Conservation (phyloP, 768 basidiomycete genomes). For the Tricholoma flavovirens region DNA sequence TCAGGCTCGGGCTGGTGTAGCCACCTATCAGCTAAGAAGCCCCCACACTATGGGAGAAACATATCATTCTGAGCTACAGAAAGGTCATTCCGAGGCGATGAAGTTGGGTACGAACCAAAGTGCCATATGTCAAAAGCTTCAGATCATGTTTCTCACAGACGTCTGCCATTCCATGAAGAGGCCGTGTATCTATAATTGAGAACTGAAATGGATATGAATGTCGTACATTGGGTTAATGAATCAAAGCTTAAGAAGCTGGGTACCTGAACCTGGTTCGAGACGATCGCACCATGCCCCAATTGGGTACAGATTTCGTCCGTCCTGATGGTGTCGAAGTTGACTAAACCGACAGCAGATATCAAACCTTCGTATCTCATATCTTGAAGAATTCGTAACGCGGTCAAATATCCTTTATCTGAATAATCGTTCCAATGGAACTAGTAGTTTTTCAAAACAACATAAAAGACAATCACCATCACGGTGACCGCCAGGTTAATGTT, state of each 20-base stretch:
- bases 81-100: neutral
- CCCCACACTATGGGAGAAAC: constrained; percentile 67
- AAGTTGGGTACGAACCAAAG: constrained; percentile 54
- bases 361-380: constrained; percentile 55
- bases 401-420: constrained; percentile 37
- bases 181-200: constrained; percentile 75
- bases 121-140: constrained; percentile 78
- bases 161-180: constrained; percentile 69
- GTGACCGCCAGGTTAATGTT: neutral
- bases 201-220: too few relatives aligned
- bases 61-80: constrained; percentile 7
- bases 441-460: too few relatives aligned
- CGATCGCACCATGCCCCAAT: constrained; percentile 63
- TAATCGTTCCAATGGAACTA: constrained; percentile 85
- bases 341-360: constrained; percentile 65
- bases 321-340: constrained; percentile 73
- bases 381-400: constrained; percentile 43
- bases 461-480: too few relatives aligned
- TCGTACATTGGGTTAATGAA: neutral
- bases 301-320: constrained; percentile 78
- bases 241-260: constrained; percentile 1
- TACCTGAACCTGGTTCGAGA: constrained; percentile 84
- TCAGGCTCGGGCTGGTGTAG: constrained; percentile 63
- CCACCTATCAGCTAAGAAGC: constrained; percentile 77
- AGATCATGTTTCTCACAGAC: constrained; percentile 69